Conservation (phyloP, 371 early-diverging fungal genomes). For the Enterocytospora artemiae region DNA sequence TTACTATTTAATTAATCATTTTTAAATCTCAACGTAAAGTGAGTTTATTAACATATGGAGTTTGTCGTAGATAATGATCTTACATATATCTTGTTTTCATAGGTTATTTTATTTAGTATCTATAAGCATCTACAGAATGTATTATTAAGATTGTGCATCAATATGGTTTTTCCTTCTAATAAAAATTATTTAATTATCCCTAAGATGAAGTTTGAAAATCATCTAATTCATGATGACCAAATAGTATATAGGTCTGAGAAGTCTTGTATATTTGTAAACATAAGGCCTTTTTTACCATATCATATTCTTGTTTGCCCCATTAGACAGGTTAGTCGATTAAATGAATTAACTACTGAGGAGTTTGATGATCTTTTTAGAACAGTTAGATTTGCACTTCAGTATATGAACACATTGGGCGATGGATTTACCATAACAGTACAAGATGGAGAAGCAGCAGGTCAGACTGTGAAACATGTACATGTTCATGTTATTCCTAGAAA, state of each 20-base stretch:
- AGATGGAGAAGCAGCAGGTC: slow-evolving; percentile 75
- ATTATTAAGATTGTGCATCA: too few relatives aligned
- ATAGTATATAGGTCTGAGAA: slow-evolving; percentile 32
- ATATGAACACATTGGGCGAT: slow-evolving; percentile 8
- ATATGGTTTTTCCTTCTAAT: too few relatives aligned
- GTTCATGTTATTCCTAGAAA: slow-evolving; percentile 78
- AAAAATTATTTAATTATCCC: too few relatives aligned
- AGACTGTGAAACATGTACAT: slow-evolving; percentile 80
- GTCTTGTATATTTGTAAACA: slow-evolving; percentile 36
- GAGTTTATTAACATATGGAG: too few relatives aligned
- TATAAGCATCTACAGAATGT: too few relatives aligned
- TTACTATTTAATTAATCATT: too few relatives aligned
- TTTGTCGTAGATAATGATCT: too few relatives aligned
- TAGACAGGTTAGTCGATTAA: slow-evolving; percentile 7
- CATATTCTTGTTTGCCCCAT: slow-evolving; percentile 48
- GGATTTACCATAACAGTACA: slow-evolving; percentile 42
- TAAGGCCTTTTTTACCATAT: slow-evolving; percentile 43
- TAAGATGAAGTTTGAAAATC: slow-evolving; percentile 41
- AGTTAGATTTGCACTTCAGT: slow-evolving; percentile 8
- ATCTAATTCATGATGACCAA: slow-evolving; percentile 31
- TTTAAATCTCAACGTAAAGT: too few relatives aligned
- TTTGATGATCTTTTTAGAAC: slow-evolving; percentile 32
- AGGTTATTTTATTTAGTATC: too few relatives aligned
- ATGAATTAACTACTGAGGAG: slow-evolving; percentile 37
- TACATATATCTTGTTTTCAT: too few relatives aligned